phyloP scores from a whole-genome alignment of 2,329 filamentous ascomycete genomes.

The Colletotrichum plurivorum region DNA sequence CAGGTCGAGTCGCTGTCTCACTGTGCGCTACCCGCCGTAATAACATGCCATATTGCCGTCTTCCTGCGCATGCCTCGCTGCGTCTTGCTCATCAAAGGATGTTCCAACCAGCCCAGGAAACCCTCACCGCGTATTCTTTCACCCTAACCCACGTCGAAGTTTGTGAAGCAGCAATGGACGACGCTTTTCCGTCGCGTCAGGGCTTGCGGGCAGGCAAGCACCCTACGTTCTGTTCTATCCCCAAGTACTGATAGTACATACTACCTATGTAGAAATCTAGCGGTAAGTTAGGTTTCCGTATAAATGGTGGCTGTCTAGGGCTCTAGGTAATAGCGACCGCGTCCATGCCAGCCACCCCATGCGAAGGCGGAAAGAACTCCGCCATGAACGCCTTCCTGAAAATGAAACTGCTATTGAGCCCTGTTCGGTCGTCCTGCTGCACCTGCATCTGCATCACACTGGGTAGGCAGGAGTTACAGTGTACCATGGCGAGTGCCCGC shows the following conservation, averaged over 20 bases:
- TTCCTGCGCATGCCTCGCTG: constrained; percentile 23
- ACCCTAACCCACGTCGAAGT: not conserved
- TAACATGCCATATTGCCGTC: constrained; percentile 10
- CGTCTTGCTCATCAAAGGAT: constrained; percentile 24
- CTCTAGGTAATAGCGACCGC: too few relatives aligned
- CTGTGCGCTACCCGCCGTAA: constrained; percentile 18
- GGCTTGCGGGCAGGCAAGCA: not conserved
- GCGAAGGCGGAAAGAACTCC: constrained; percentile 34
- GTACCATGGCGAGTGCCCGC: not conserved
- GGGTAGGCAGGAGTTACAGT: constrained; percentile 3
- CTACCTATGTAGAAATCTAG: too few relatives aligned
- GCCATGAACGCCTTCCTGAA: constrained; percentile 33
- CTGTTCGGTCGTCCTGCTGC: constrained; percentile 10
- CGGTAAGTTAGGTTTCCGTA: too few relatives aligned
- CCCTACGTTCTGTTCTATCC: not conserved
- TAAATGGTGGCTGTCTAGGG: too few relatives aligned
- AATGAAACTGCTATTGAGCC: constrained; percentile 30
- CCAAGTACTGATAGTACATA: too few relatives aligned
- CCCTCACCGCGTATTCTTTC: constrained; percentile 8
- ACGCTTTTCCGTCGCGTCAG: not conserved
- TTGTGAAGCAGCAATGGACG: not conserved
- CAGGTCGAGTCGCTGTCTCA: constrained; percentile 24
- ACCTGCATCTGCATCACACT: constrained; percentile 31
- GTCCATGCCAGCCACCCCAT: too few relatives aligned
- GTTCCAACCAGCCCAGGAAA: constrained; percentile 20